These are phyloP conservation scores for Martiniozyma asiatica DNA, from an alignment of 1,139 yeast species.

Conservation along the genomic window DNA sequence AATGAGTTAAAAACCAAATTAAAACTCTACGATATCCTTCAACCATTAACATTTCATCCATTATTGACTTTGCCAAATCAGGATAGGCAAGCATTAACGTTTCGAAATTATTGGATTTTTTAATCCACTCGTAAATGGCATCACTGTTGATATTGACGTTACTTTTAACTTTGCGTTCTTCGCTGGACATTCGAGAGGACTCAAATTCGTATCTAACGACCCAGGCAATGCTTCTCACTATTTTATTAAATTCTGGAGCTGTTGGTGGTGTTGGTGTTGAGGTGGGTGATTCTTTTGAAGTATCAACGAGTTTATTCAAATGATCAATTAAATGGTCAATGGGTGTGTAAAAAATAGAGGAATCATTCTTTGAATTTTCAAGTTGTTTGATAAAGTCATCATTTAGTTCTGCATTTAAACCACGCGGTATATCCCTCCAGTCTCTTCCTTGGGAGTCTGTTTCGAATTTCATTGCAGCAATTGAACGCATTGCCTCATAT, in stretches of 20 bases:
- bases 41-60: conserved; percentile 63
- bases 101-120: conserved; percentile 30
- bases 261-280: too few species aligned
- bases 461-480: conserved; percentile 24
- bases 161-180: conserved; percentile 10
- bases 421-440: conserved; percentile 62
- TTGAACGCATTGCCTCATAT: conserved; percentile 28
- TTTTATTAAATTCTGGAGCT: conserved; percentile 31
- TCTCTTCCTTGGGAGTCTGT: conserved; percentile 51
- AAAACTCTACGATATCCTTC: conserved; percentile 46
- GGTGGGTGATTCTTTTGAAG: conserved; percentile 21
- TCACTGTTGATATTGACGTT: conserved; percentile 33
- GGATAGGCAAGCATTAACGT: conserved; percentile 29
- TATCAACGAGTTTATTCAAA: conserved; percentile 22
- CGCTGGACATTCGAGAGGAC: conserved; percentile 14
- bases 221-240: conserved; percentile 39
- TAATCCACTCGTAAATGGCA: conserved; percentile 34
- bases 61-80: conserved; percentile 37
- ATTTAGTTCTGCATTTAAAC: conserved; percentile 30
- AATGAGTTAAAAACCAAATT: conserved; percentile 58
- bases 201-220: conserved; percentile 32
- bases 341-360: conserved; percentile 14
- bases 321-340: conserved; percentile 25
- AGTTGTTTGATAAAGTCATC: conserved; percentile 12
- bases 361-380: conserved; percentile 18